Evolutionary conservation across 768 basidiomycete genomes (phyloP).

Genomic region (Piloderma croceum): DNA sequence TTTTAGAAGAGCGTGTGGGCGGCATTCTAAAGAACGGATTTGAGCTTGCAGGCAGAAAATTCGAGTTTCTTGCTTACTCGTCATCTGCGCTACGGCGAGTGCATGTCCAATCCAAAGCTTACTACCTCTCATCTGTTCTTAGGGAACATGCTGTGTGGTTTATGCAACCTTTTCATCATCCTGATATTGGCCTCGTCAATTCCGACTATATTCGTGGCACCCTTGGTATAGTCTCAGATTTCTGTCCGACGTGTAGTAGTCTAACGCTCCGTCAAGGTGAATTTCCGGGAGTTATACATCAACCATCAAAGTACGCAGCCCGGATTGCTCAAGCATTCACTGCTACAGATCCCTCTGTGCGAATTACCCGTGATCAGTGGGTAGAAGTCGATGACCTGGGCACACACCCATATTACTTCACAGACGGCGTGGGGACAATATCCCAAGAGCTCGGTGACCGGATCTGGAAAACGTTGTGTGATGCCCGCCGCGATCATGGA

Average conservation of each 20-base stretch:
- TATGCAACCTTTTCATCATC: slow-evolving; percentile 51
- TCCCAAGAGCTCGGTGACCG: slow-evolving; percentile 48
- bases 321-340: slow-evolving; percentile 82
- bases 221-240: no score
- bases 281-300: slow-evolving; percentile 49
- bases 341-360: slow-evolving; percentile 69
- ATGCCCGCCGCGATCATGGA: slow-evolving; percentile 31
- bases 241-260: no score
- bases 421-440: slow-evolving; percentile 81
- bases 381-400: slow-evolving; percentile 55
- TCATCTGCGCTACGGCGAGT: slow-evolving; percentile 67
- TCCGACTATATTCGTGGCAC: slow-evolving; percentile 51
- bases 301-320: slow-evolving; percentile 79
- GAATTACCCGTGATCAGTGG: slow-evolving; percentile 54
- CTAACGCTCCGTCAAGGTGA: slow-evolving; percentile 68
- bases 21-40: slow-evolving; percentile 58
- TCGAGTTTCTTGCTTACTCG: slow-evolving; percentile 82
- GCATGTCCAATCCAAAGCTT: no score
- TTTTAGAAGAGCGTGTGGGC: slow-evolving; percentile 57
- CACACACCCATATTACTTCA: slow-evolving; percentile 42
- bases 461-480: slow-evolving; percentile 56
- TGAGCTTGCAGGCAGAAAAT: slow-evolving; percentile 59
- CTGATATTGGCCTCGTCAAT: slow-evolving; percentile 37
- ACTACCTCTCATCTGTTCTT: slow-evolving; percentile 73
- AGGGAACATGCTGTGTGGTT: slow-evolving; percentile 84